These are phyloP conservation scores for Psilocybe subaeruginosa DNA, from an alignment of 768 basidiomycete species.

Conservation along the genomic window DNA sequence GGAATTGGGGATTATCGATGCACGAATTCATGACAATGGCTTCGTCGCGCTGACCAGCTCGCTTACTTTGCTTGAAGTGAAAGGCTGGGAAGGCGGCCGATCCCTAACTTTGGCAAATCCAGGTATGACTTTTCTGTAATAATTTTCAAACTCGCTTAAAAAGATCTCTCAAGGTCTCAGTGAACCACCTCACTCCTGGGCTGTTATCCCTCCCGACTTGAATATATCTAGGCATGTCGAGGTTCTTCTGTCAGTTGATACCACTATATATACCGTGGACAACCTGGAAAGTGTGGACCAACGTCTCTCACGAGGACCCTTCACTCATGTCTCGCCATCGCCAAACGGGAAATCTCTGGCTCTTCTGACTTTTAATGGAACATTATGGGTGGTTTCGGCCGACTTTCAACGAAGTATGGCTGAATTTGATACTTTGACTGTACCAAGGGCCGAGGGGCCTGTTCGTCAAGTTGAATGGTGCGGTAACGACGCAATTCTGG, in stretches of 20 bases:
- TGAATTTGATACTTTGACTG: slow-evolving; percentile 75
- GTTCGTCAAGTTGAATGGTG: slow-evolving; percentile 90
- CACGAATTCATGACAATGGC: slow-evolving; percentile 84
- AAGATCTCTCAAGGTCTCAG: slow-evolving; percentile 56
- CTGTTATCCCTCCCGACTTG: slow-evolving; percentile 86
- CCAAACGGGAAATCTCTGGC: slow-evolving; percentile 95
- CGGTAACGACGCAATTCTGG: slow-evolving; percentile 90
- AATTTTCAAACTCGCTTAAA: background rate
- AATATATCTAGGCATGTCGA: slow-evolving; percentile 91
- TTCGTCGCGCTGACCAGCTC: slow-evolving; percentile 83
- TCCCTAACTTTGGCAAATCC: slow-evolving; percentile 74
- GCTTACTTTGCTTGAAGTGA: slow-evolving; percentile 80
- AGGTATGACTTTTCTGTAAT: slow-evolving; percentile 46
- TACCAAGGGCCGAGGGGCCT: slow-evolving; percentile 55
- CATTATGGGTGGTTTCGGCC: slow-evolving; percentile 92
- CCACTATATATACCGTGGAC: slow-evolving; percentile 84
- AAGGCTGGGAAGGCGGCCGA: slow-evolving; percentile 83
- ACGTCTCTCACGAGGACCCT: slow-evolving; percentile 86
- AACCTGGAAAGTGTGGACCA: slow-evolving; percentile 90
- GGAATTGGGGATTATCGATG: slow-evolving; percentile 84
- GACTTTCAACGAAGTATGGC: slow-evolving; percentile 90
- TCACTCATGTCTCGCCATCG: slow-evolving; percentile 84
- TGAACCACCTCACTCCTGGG: slow-evolving; percentile 84
- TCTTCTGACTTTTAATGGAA: slow-evolving; percentile 69
- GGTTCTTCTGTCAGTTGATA: slow-evolving; percentile 80